Evolutionary conservation across 2,329 filamentous ascomycete species (phyloP).

Genomic region (Penicillium sp.): DNA sequence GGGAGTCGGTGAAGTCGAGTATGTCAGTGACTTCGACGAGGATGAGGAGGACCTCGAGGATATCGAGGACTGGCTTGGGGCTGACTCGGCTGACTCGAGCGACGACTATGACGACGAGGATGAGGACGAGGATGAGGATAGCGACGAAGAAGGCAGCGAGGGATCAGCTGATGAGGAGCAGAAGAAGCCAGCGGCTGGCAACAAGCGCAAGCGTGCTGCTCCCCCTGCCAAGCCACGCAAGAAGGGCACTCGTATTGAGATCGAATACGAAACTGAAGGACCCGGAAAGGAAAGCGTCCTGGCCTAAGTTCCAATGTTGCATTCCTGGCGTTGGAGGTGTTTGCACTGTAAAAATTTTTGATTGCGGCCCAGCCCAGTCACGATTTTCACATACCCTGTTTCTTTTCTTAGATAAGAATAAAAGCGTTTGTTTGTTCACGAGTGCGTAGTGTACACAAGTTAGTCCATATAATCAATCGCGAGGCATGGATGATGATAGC

Average conservation of each 20-base stretch:
- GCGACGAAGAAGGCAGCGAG: constrained; percentile 55
- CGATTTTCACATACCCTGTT: constrained; percentile 2
- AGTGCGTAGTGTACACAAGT: not conserved
- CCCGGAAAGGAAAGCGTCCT: constrained; percentile 50
- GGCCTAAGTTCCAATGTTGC: constrained; percentile 27
- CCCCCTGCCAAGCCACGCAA: constrained; percentile 55
- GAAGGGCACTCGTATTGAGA: constrained; percentile 65
- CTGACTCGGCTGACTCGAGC: constrained; percentile 54
- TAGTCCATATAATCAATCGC: no score
- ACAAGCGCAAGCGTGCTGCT: constrained; percentile 56
- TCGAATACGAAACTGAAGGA: constrained; percentile 72
- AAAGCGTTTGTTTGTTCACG: constrained; percentile 8
- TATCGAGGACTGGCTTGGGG: constrained; percentile 93
- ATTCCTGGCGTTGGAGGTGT: constrained; percentile 11
- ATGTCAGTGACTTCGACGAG: constrained; percentile 84
- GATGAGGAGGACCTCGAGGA: constrained; percentile 77
- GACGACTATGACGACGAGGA: constrained; percentile 47
- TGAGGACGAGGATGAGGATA: constrained; percentile 55
- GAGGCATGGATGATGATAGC: no score
- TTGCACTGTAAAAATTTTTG: not conserved
- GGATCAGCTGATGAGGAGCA: constrained; percentile 52
- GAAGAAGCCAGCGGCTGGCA: constrained; percentile 41
- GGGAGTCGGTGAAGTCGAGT: constrained; percentile 77
- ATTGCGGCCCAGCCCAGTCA: constrained; percentile 1
- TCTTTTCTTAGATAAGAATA: constrained; percentile 1